Percentiles rank a stretch among this genome's conserved stretches.
Conservation (phyloP, 257 asterid species). For the Nicotiana noctiflora region DNA sequence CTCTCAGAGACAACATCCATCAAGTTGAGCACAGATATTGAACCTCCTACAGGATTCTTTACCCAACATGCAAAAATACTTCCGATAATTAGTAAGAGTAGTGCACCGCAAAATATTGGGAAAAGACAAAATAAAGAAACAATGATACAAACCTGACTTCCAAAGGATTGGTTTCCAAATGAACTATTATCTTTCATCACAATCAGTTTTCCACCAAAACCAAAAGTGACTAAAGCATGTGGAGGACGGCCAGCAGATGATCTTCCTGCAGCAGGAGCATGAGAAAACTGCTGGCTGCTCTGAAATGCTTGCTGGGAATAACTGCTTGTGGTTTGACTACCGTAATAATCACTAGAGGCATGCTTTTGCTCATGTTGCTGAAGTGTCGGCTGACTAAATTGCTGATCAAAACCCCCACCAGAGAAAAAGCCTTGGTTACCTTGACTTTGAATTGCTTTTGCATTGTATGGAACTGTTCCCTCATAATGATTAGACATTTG, state of each 20-base stretch:
- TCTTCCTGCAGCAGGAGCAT: constrained; percentile 51
- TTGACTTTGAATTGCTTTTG: constrained; percentile 32
- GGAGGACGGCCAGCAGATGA: constrained; percentile 91
- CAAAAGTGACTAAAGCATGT: constrained; percentile 88
- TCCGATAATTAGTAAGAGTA: constrained; percentile 20
- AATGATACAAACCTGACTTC: constrained; percentile 62
- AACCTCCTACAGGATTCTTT: constrained; percentile 62
- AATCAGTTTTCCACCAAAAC: constrained; percentile 94
- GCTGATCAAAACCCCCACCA: constrained; percentile 39
- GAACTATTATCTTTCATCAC: constrained; percentile 54
- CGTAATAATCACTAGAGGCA: constrained; percentile 37
- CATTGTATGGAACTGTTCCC: constrained; percentile 29
- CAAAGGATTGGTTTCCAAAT: constrained; percentile 40
- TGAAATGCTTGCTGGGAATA: constrained; percentile 51
- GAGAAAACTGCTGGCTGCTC: constrained; percentile 41
- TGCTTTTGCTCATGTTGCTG: constrained; percentile 44
- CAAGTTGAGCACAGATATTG: constrained; percentile 66
- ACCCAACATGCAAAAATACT: constrained; percentile 20
- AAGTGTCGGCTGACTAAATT: constrained; percentile 35
- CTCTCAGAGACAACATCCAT: constrained; percentile 55
- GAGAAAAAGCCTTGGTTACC: constrained; percentile 28
- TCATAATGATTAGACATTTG: constrained; percentile 35
- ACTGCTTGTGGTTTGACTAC: constrained; percentile 37
- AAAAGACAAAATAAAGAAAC: constrained; percentile 12
- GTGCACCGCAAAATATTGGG: not conserved